Evolutionary conservation across 257 asterid species (phyloP), one percentile per base, ranked within the genome.

Genomic region (Forsythia viridissima): DNA sequence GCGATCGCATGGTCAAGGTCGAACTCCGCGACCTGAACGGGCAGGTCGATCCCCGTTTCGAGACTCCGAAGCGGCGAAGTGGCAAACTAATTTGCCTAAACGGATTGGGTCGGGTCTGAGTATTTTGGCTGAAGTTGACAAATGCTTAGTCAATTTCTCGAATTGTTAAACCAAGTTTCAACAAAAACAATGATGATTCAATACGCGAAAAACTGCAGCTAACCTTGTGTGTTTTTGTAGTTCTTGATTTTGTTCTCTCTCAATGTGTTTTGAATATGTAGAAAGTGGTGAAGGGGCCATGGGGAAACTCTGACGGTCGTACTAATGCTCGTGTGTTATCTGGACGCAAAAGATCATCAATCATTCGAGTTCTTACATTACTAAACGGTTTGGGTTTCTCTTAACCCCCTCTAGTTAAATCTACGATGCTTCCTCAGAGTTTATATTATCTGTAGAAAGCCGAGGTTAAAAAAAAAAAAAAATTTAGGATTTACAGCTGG

Each of bases 231-330:
- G 20, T 66, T 18, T 40, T 77, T 46, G 34, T 77, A 16, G 41
- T 6, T 68, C 20, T 42, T 51, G 12, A 1, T 65, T 67, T 59
- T 77, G 0, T 52, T 52, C 24, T 52, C 24, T 16, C 20, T 52
- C 24, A 52, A 11, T 21, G 40, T 36, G 11, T 57, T 67, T 44
- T 71, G 69, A 76, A 44, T 61, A 52, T n/a, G 83, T 71, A 88
- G 97, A 88, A 63, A 81, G 92, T 89, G 84, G 90, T 89, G 74
- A 89, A 84, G 86, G 86, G 87, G 71, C 73, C 92, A 8, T 46
- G 79, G 79, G 78, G 76, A 20, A 63, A 36, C 7, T 76, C 77
- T 36, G 84, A 83, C 61, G 84, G 72, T 72, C 42, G 79, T 20
- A 70, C 34, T 24, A 71, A 73, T 77, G 75, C 81, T 66, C 80